Base-by-base conservation (phyloP, 2,329 filamentous ascomycete species). In the Xylaria sp. region DNA sequence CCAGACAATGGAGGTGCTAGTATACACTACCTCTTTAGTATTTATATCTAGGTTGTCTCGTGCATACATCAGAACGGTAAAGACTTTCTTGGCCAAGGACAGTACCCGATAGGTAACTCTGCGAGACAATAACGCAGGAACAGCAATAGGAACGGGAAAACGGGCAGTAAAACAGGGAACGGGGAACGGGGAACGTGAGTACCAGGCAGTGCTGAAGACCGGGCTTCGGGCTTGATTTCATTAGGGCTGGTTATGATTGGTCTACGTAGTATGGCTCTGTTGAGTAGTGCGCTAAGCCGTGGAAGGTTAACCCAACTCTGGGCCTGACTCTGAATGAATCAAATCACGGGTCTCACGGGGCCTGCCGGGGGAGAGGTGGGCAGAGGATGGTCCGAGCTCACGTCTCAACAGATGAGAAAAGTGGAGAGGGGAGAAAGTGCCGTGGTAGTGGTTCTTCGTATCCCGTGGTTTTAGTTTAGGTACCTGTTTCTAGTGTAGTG, bases 331-430 rank as follows among this genome's bases (percentile, higher is more conserved):
- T n/a, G 16, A 44, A 21, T 58, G 50, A 42, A 55, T 59, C 65
- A 42, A 59, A 55, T 44, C 35, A 62, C 53, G 37, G 60, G n/a
- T 47, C 44, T 51, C 25, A 54, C 65, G 48, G 37, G 54, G 54
- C 35, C 40, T 51, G 25, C 59, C 65, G 48, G 37, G 54, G 47
- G 13, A 27, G 44, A 23, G 35, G 37, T 63, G 60, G 58, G 35
- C 66, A 27, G 44, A 65, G 5, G 23, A 48, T 69, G 69, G 57
- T 61, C 66, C 47, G 63, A 62, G 66, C 69, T 60, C n/a, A 16
- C 18, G n/a, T 67, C 69, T 71, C 69, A 71, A 71, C 69, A 67
- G 63, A 57, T 71, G 69, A 66, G 69, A 59, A 69, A 58, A 64
- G 57, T 32, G 40, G 61, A 13, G 5, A 27, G 9, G 21, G 40